Evolutionary conservation across 495 filamentous ascomycete species (phyloP).

Genomic region (Extremus antarcticus): DNA sequence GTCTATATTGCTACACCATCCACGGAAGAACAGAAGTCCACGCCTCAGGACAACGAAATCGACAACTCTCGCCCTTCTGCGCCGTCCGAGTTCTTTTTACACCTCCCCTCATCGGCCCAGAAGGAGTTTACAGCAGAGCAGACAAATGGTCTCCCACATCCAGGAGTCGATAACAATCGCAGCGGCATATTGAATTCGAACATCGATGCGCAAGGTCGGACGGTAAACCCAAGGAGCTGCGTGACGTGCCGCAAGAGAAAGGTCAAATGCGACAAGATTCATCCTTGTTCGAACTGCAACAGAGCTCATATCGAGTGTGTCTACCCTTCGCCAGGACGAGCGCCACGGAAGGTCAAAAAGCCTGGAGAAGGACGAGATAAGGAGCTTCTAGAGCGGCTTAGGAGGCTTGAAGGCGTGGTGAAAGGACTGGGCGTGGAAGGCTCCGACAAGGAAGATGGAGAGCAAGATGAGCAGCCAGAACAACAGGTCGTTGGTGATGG

Average conservation of each 20-base stretch:
- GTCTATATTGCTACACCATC: too few relatives aligned
- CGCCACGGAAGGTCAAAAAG: conserved; percentile 58
- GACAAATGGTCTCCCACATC: background rate
- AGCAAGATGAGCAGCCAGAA: conserved; percentile 3
- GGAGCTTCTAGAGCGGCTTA: conserved; percentile 65
- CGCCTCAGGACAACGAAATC: background rate
- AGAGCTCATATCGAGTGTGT: conserved; percentile 69
- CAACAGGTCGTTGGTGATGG: conserved; percentile 3
- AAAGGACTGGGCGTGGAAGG: conserved; percentile 46
- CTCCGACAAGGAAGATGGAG: conserved; percentile 20
- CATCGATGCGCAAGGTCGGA: conserved; percentile 14
- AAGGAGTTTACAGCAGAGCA: background rate
- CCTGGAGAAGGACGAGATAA: conserved; percentile 47
- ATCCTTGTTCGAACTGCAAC: conserved; percentile 75
- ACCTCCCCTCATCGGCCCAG: conserved; percentile 1
- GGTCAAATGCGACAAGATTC: conserved; percentile 76
- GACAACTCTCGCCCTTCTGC: background rate
- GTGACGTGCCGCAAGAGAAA: conserved; percentile 76
- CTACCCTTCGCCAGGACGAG: conserved; percentile 72
- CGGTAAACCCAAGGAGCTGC: conserved; percentile 60
- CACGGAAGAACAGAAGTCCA: background rate
- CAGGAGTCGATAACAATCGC: background rate
- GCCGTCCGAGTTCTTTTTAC: conserved; percentile 4
- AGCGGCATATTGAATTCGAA: too few relatives aligned
- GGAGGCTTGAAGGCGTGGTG: conserved; percentile 74